Evolutionary conservation across 192 early-diverging fungal species (phyloP).

Genomic region (Spizellomyces sp.): DNA sequence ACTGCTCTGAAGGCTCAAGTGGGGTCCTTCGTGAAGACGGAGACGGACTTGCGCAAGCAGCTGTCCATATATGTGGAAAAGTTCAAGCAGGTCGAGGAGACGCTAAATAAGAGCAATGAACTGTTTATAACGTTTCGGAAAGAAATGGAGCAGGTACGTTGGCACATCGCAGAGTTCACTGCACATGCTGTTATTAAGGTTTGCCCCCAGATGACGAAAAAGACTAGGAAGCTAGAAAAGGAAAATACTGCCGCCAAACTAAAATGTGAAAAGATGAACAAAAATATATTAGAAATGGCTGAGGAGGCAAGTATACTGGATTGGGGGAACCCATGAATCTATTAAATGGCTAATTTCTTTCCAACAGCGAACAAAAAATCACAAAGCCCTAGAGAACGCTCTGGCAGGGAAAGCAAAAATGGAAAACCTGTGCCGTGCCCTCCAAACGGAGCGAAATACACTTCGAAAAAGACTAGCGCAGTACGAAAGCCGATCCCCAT

Average conservation of each 20-base stretch:
- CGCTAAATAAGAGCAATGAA: constrained; percentile 65
- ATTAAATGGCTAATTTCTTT: background rate
- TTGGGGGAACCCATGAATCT: background rate
- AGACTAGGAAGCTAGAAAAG: constrained; percentile 58
- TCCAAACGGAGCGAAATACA: constrained; percentile 53
- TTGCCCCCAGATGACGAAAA: constrained; percentile 54
- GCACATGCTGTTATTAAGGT: background rate
- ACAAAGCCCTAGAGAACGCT: constrained; percentile 50
- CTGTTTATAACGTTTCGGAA: constrained; percentile 64
- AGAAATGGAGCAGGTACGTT: constrained; percentile 55
- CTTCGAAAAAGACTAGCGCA: constrained; percentile 14
- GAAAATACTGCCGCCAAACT: constrained; percentile 55
- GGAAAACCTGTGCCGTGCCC: constrained; percentile 56
- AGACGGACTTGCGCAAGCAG: constrained; percentile 60
- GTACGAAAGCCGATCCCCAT: background rate
- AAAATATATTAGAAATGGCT: constrained; percentile 61
- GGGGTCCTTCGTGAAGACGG: constrained; percentile 52
- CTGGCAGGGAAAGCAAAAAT: constrained; percentile 51
- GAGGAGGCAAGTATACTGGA: constrained; percentile 41
- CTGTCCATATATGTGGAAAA: constrained; percentile 65
- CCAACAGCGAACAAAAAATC: constrained; percentile 44
- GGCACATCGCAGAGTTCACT: constrained; percentile 6
- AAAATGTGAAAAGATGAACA: constrained; percentile 64
- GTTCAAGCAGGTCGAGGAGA: constrained; percentile 66
- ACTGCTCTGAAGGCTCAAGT: constrained; percentile 49